Evolutionary conservation across 2,329 filamentous ascomycete species (phyloP).

Genomic region (Colletotrichum neosansevieriae): DNA sequence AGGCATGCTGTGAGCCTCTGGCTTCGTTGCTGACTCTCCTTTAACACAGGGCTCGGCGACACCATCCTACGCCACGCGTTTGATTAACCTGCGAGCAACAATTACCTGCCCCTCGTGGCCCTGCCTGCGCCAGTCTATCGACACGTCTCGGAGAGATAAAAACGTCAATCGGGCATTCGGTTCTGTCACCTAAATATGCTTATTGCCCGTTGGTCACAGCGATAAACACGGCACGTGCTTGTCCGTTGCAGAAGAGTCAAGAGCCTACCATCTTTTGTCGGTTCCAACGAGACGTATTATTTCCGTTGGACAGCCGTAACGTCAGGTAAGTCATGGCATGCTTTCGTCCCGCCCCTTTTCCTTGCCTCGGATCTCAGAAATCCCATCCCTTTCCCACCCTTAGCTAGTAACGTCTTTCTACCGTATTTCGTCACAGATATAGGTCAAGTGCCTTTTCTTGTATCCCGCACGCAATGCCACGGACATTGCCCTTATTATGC

Average conservation of each 20-base stretch:
- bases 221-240: slow-evolving; percentile 23
- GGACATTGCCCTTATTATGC: slow-evolving; percentile 31
- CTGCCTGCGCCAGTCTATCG: slow-evolving; percentile 42
- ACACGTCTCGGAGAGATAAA: slow-evolving; percentile 51
- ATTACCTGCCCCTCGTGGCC: slow-evolving; percentile 22
- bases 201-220: slow-evolving; percentile 31
- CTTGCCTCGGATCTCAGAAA: background rate
- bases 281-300: background rate
- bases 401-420: background rate
- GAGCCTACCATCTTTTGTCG: slow-evolving; percentile 1
- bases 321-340: slow-evolving; percentile 10
- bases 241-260: slow-evolving; percentile 29
- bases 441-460: slow-evolving; percentile 9
- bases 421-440: background rate
- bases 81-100: slow-evolving; percentile 31
- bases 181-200: slow-evolving; percentile 36
- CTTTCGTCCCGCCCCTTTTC: background rate
- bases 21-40: slow-evolving; percentile 19
- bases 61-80: slow-evolving; percentile 41
- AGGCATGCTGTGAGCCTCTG: slow-evolving; percentile 25
- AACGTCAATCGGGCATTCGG: slow-evolving; percentile 33
- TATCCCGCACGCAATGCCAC: slow-evolving; percentile 14
- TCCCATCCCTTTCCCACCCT: background rate
- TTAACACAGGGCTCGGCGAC: slow-evolving; percentile 14
- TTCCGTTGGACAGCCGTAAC: background rate